A percentile compares a stretch with the other conserved stretches of the same genome.
Conservation (phyloP, 345 rosid species). For the Excoecaria cochinchinensis region DNA sequence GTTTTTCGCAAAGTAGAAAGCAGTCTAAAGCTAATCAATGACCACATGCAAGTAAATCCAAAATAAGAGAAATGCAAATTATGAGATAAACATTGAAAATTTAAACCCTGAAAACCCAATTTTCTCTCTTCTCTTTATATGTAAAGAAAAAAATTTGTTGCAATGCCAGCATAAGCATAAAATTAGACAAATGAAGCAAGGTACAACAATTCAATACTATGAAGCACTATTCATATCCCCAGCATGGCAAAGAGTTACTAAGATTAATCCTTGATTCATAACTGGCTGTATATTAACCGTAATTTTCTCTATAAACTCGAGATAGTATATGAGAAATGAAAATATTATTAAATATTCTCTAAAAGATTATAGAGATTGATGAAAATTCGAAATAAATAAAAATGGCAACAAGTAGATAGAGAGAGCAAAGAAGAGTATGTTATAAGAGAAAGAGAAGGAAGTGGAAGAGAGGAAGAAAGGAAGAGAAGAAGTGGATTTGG, state of each 20-base stretch:
- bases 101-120: not conserved
- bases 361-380: no score
- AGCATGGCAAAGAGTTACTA: not conserved
- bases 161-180: not conserved
- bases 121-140: not conserved
- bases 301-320: no score
- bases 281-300: not conserved
- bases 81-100: not conserved
- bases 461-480: no score
- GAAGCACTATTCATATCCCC: not conserved
- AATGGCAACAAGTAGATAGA: no score
- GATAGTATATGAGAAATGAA: no score
- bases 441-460: no score
- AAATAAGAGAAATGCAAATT: not conserved
- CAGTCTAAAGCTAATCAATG: not conserved
- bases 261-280: not conserved
- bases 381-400: no score
- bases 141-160: not conserved
- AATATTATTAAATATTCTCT: no score
- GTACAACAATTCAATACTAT: not conserved
- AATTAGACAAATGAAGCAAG: no score
- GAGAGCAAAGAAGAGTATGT: no score
- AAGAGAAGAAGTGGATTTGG: no score
- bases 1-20: not conserved
- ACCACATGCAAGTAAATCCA: no score